Base-by-base conservation (phyloP, 2,329 filamentous ascomycete species). In the Dothideomycetes sp. region DNA sequence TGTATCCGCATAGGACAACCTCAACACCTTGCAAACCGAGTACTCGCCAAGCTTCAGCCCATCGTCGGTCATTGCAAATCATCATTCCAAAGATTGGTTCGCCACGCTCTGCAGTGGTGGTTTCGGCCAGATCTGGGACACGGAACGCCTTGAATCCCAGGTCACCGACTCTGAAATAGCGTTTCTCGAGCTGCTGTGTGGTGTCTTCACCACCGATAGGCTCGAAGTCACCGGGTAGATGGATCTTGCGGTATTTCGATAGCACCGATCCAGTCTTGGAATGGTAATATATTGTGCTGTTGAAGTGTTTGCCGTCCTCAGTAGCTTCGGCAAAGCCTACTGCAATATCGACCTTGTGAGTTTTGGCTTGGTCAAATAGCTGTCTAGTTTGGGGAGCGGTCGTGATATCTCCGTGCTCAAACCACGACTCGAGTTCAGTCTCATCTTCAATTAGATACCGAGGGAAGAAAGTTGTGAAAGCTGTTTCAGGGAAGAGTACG, bases 401-500 rank as follows among this genome's bases (percentile, higher is more conserved):
- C 1, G 56, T 49, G 19, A 63, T 58, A 32, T 65, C 63, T 44
- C 55, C 59, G 41, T 61, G 57, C 47, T 74, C 71, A 45, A 74
- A 73, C 52, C 65, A 72, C 10, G 52, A 47, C 18, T 65, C 63
- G 8, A 73, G 52, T 31, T 68, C 61, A 11, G 55, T 50, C 17
- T 58, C 52, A 40, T 68, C 62, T 5, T 61, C 52, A 43, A 72
- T 63, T 27, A 72, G 51, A 43, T 68, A 61, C 12, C 67, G 62
- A 1, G 70, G 70, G 49, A 73, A 74, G 59, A 74, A 74, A 0
- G 70, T 73, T 3, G 70, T 73, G 31, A 73, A 65, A 14, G 69
- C 65, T 11, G 64, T 60, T 49, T 74, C 70, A 2, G 70, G 70
- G 46, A 68, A 74, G 15, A 72, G 60, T 10, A 73, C 63, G 3